Percentiles rank a stretch among this genome's conserved stretches.
phyloP scores from a whole-genome alignment of 768 basidiomycete species.

The Trametes cubensis region DNA sequence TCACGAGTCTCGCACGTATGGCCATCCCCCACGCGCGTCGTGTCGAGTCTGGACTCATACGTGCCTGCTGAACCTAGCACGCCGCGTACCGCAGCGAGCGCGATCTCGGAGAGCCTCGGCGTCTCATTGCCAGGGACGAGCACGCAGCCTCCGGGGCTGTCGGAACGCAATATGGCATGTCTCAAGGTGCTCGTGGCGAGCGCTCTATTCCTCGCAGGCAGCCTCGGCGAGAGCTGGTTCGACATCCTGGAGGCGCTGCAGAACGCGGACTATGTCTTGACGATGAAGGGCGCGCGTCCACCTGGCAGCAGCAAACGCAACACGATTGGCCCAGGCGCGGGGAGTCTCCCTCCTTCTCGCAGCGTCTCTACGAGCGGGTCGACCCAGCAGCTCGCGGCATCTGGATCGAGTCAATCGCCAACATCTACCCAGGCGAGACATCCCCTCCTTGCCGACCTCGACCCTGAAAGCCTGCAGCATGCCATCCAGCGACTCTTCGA shows the following conservation, averaged over 20 bases:
- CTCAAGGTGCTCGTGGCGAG: slow-evolving; percentile 79
- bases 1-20: slow-evolving; percentile 86
- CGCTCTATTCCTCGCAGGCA: slow-evolving; percentile 80
- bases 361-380: slow-evolving; percentile 31
- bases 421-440: slow-evolving; percentile 45
- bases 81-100: slow-evolving; percentile 57
- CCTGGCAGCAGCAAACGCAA: slow-evolving; percentile 24
- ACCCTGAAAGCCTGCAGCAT: slow-evolving; percentile 70
- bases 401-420: slow-evolving; percentile 27
- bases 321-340: slow-evolving; percentile 36
- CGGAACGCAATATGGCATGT: slow-evolving; percentile 89
- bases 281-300: slow-evolving; percentile 50
- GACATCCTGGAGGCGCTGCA: slow-evolving; percentile 87
- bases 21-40: slow-evolving; percentile 90
- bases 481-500: slow-evolving; percentile 88
- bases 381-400: slow-evolving; percentile 17
- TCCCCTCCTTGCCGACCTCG: slow-evolving; percentile 70
- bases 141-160: slow-evolving; percentile 72
- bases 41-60: slow-evolving; percentile 76
- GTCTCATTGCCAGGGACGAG: slow-evolving; percentile 43
- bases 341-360: slow-evolving; percentile 39
- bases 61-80: slow-evolving; percentile 49
- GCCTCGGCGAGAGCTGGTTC: slow-evolving; percentile 91
- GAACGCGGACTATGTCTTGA: slow-evolving; percentile 92
- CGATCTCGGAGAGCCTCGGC: slow-evolving; percentile 70